Evolutionary conservation across 2,329 filamentous ascomycete genomes (phyloP).

Genomic region (Aspergillus puulaauensis): DNA sequence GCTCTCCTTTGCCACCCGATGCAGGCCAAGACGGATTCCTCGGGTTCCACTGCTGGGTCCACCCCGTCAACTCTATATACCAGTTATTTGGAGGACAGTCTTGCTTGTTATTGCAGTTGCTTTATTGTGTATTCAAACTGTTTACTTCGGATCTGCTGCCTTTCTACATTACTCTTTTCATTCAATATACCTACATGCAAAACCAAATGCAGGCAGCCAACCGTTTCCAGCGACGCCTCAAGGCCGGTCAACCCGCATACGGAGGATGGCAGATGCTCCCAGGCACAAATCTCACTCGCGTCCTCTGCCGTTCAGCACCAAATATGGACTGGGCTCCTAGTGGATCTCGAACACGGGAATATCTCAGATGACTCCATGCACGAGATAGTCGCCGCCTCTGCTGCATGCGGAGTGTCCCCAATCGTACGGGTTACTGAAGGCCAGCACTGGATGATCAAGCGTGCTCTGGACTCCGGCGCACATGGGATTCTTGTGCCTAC

Average conservation of each 20-base stretch:
- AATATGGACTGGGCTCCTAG: constrained; percentile 61
- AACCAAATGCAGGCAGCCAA: too few relatives aligned
- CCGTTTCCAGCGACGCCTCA: neutral
- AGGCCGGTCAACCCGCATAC: neutral
- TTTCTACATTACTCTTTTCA: too few relatives aligned
- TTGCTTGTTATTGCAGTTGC: too few relatives aligned
- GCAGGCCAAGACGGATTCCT: too few relatives aligned
- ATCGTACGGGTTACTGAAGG: constrained; percentile 21
- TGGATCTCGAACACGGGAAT: constrained; percentile 28
- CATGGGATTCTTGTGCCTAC: constrained; percentile 52
- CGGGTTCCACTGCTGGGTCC: too few relatives aligned
- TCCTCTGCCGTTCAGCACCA: neutral
- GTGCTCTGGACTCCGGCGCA: constrained; percentile 25
- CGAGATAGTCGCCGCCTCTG: constrained; percentile 24
- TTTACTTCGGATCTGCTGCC: too few relatives aligned
- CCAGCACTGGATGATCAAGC: constrained; percentile 21
- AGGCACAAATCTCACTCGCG: neutral
- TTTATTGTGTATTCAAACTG: too few relatives aligned
- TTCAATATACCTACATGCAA: too few relatives aligned
- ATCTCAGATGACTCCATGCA: constrained; percentile 29
- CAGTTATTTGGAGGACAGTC: too few relatives aligned
- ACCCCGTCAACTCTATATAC: too few relatives aligned
- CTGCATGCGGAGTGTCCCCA: constrained; percentile 23
- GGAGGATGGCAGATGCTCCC: neutral
- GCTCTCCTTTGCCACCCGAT: too few relatives aligned